These are phyloP conservation scores for Boletus holoroseus DNA, from an alignment of 1,284 basidiomycete genomes.

Conservation along the genomic window DNA sequence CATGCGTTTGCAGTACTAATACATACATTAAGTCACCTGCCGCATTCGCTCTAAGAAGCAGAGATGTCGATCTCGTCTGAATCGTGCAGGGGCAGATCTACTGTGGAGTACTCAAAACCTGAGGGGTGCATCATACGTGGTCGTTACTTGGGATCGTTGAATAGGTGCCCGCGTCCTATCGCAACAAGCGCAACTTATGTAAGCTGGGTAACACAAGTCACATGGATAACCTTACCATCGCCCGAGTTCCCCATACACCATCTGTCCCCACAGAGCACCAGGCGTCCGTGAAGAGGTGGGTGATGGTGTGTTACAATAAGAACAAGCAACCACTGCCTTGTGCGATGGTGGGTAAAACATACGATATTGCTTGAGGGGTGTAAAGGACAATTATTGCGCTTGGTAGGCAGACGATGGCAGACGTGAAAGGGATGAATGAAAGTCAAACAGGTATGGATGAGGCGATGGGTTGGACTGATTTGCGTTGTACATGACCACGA, in stretches of 20 bases:
- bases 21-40: conserved; percentile 15
- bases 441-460: conserved; percentile 31
- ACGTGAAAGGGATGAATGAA: conserved; percentile 17
- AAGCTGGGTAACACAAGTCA: not conserved
- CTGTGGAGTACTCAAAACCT: conserved; percentile 13
- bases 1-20: conserved; percentile 13
- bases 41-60: conserved; percentile 5
- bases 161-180: not conserved
- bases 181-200: conserved; percentile 1
- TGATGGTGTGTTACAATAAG: conserved; percentile 24
- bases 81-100: conserved; percentile 14
- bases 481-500: conserved; percentile 38
- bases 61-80: conserved; percentile 5
- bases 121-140: not conserved
- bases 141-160: not conserved
- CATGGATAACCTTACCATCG: conserved; percentile 16
- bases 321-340: conserved; percentile 16
- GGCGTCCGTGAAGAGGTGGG: conserved; percentile 10
- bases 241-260: not conserved
- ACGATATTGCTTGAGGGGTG: conserved; percentile 31
- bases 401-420: conserved; percentile 23
- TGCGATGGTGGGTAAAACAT: conserved; percentile 26
- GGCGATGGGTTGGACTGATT: conserved; percentile 30
- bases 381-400: conserved; percentile 31
- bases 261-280: conserved; percentile 10